Percentiles rank a stretch among this genome's conserved stretches.
Conservation (phyloP, 2,329 filamentous ascomycete species). For the Clarireedia sp. region DNA sequence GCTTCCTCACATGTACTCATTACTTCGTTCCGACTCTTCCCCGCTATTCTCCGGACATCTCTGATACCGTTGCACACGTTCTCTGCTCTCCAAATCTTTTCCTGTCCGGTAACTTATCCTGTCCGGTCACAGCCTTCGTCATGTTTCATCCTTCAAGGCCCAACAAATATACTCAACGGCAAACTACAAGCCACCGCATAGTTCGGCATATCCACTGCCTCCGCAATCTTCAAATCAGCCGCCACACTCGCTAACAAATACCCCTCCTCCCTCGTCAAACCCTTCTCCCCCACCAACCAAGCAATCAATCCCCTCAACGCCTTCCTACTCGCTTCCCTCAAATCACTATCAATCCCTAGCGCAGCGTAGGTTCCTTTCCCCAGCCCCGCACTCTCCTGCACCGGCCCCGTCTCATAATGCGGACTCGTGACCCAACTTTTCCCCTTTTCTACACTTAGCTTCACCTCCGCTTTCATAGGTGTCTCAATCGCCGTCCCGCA, state of each 20-base stretch:
- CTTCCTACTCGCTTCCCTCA: conserved; percentile 41
- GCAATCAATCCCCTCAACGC: conserved; percentile 40
- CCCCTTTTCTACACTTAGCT: conserved; percentile 40
- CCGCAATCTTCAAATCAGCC: conserved; percentile 42
- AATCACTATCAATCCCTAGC: conserved; percentile 39
- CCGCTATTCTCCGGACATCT: no score
- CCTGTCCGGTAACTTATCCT: no score
- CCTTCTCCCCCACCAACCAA: conserved; percentile 41
- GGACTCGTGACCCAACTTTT: conserved; percentile 40
- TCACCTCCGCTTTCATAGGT: conserved; percentile 40
- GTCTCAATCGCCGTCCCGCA: conserved; percentile 51
- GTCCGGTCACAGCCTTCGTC: no score
- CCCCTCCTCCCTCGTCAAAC: conserved; percentile 38
- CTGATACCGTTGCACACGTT: no score
- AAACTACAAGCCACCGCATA: conserved; percentile 43
- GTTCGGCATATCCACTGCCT: conserved; percentile 47
- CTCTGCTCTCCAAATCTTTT: no score
- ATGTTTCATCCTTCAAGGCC: not conserved
- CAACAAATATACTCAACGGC: conserved; percentile 40
- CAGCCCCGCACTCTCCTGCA: conserved; percentile 19
- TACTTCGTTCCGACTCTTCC: no score
- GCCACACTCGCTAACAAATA: conserved; percentile 46
- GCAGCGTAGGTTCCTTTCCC: conserved; percentile 38
- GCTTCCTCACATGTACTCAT: no score
- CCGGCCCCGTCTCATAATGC: conserved; percentile 35